Evolutionary conservation across 345 rosid species (phyloP), one percentile per base, ranked within the genome.

Genomic region (Camelina hispida): DNA sequence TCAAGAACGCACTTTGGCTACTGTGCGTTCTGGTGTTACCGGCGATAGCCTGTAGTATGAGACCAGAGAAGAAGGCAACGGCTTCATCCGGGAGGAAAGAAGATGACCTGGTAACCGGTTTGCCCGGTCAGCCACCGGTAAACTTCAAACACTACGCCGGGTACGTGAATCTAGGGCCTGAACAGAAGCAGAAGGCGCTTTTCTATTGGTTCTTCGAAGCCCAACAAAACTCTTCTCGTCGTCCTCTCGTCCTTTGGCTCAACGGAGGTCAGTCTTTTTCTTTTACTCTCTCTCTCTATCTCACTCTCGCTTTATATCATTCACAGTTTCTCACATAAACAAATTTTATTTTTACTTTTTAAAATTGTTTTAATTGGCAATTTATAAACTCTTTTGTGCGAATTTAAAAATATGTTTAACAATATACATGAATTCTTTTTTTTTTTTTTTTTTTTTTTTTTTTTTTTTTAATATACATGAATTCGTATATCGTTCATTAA

Each of bases 191-290:
- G 7, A 87, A 82, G 60, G 86, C 91, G 1, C 77, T 90, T 42
- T 89, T 86, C 81, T 88, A 90, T 56, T 88, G 91, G 93, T 88
- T 90, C 79, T 90, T 90, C 28, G 89, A 88, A 82, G 87, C 91
- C 0, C 82, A 82, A 56, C 40, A 60, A 1, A 74, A 42, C 37
- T 62, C 75, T 0, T 57, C 85, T 17, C 46, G 4, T 12, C 86
- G 82, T 18, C 93, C 96, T 64, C 87, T 89, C 1, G 85, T 90
- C 43, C 86, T 90, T 15, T 90, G 93, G 96, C 96, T 90, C 80
- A 85, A 88, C 64, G 91, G 91, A 84, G 93, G 93, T 88, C 3
- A 32, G 52, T 42, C 47, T 66, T 66, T 28, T 59, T 42, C 3
- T 25, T 34, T 34, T 9, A 6, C 9, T 34, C 37, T 8, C 9